Percentiles rank a stretch among this genome's conserved stretches.
Evolutionary conservation across 2,329 filamentous ascomycete genomes (phyloP).

Genomic region (Colletotrichum eleusines): DNA sequence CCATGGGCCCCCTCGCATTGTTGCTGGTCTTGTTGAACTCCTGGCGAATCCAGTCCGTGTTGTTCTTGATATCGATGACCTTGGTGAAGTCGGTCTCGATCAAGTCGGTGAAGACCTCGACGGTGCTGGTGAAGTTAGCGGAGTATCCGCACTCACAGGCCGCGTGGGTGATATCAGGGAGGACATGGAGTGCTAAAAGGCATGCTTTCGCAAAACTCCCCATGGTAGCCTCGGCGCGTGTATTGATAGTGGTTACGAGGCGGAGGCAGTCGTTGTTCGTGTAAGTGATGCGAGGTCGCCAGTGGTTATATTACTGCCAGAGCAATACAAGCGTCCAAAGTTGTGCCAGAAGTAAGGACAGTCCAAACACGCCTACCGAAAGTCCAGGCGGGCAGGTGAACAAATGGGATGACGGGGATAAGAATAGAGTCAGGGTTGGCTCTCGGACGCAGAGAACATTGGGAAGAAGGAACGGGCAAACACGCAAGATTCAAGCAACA

Average conservation of each 20-base stretch:
- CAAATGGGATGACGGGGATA: constrained; percentile 19
- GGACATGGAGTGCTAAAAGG: constrained; percentile 35
- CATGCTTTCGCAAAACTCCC: not conserved
- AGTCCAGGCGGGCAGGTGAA: constrained; percentile 23
- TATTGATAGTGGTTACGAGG: not conserved
- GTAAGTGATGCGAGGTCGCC: not conserved
- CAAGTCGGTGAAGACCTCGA: constrained; percentile 72
- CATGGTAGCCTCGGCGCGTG: constrained; percentile 15
- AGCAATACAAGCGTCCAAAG: constrained; percentile 15
- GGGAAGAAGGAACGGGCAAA: not conserved
- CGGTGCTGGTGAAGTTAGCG: constrained; percentile 59
- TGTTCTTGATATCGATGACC: constrained; percentile 58
- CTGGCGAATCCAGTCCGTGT: constrained; percentile 75
- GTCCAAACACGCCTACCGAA: constrained; percentile 2
- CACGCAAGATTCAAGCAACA: not conserved
- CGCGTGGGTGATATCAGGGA: constrained; percentile 20
- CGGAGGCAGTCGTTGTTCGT: not conserved
- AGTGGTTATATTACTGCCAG: constrained; percentile 19
- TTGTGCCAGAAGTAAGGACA: constrained; percentile 17
- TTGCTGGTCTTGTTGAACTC: constrained; percentile 73
- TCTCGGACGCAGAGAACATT: constrained; percentile 2
- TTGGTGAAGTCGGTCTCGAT: constrained; percentile 80
- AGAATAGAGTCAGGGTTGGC: not conserved
- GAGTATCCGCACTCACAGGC: constrained; percentile 81
- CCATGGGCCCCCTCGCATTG: constrained; percentile 72